A percentile compares a stretch with the other conserved stretches of the same genome.
phyloP scores from a whole-genome alignment of 257 asterid genomes.

The Solanum neorickii region DNA sequence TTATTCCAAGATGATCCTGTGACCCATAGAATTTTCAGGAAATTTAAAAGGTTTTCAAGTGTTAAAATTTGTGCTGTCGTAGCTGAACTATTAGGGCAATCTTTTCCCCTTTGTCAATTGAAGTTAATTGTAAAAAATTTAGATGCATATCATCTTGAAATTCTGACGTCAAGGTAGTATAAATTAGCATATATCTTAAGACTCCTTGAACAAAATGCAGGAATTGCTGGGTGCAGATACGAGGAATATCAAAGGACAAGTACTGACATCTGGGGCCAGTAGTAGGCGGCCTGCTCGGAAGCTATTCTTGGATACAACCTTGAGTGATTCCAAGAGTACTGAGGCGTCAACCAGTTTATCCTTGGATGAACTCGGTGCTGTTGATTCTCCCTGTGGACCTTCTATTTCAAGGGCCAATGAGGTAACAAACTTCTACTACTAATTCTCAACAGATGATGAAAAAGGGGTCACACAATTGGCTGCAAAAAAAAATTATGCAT shows the following conservation, averaged over 20 bases:
- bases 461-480: background rate
- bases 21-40: background rate
- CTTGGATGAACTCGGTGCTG: conserved; percentile 36
- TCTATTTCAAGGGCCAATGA: conserved; percentile 65
- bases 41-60: background rate
- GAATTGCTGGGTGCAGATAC: conserved; percentile 43
- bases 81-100: background rate
- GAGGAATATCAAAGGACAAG: conserved; percentile 53
- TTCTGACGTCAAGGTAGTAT: background rate
- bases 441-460: background rate
- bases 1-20: background rate
- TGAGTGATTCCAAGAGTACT: conserved; percentile 52
- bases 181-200: background rate
- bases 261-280: conserved; percentile 35
- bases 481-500: background rate
- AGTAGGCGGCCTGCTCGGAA: conserved; percentile 54
- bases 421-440: conserved; percentile 26
- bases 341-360: conserved; percentile 57
- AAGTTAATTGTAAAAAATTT: background rate
- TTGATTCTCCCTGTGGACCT: conserved; percentile 52
- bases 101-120: background rate
- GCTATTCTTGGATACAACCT: conserved; percentile 50
- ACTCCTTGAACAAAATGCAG: conserved; percentile 21
- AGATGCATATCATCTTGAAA: background rate
- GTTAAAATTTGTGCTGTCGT: background rate